These are phyloP conservation scores for Globisporangium solare DNA, from an alignment of 352 stramenopile species.

Conservation along the genomic window DNA sequence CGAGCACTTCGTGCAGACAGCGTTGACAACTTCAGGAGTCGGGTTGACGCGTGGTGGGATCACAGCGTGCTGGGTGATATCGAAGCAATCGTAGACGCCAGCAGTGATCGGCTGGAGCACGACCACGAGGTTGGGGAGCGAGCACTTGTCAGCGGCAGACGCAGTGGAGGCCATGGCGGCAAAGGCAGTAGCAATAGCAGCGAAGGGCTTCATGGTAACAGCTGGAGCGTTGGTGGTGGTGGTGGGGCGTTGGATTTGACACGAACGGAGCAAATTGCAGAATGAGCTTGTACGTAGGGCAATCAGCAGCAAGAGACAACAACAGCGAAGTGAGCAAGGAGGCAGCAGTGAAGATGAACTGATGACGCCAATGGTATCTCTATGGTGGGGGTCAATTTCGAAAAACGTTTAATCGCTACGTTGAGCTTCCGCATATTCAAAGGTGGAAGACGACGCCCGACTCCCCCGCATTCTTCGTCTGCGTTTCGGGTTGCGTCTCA, in stretches of 20 bases:
- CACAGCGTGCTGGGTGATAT: neutral
- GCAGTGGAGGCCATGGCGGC: neutral
- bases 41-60: constrained; percentile 4
- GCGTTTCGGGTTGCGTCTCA: too few species aligned
- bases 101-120: neutral
- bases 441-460: too few species aligned
- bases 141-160: neutral
- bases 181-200: neutral
- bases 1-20: constrained; percentile 9
- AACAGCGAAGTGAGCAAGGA: too few species aligned
- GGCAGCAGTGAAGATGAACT: too few species aligned
- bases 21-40: neutral
- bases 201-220: neutral
- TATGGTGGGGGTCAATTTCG: too few species aligned
- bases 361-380: too few species aligned
- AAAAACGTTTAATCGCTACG: too few species aligned
- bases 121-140: neutral
- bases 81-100: neutral
- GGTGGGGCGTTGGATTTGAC: neutral
- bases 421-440: too few species aligned
- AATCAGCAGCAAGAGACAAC: too few species aligned
- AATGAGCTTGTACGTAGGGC: neutral
- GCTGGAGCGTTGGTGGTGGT: neutral
- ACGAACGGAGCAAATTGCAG: neutral
- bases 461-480: too few species aligned